These are phyloP conservation scores for Pistacia integerrima DNA, from an alignment of 345 rosid genomes.

Conservation along the genomic window DNA sequence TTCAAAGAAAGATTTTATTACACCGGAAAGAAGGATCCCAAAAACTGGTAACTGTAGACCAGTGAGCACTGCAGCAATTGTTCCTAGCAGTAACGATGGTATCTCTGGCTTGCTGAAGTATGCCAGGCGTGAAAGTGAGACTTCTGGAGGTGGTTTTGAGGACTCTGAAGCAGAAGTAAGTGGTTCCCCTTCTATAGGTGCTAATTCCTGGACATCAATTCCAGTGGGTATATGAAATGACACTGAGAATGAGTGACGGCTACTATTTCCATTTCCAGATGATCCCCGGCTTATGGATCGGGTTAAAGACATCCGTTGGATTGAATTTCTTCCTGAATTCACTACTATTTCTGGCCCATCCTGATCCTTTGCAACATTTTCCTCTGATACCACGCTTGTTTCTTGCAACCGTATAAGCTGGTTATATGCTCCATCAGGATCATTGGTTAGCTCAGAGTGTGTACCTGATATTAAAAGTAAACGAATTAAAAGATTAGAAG, in stretches of 20 bases:
- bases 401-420: conserved; percentile 80
- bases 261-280: conserved; percentile 40
- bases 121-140: conserved; percentile 55
- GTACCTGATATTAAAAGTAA: conserved; percentile 40
- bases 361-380: conserved; percentile 14
- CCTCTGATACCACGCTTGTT: conserved; percentile 33
- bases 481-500: background rate
- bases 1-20: conserved; percentile 60
- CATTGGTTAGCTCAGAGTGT: conserved; percentile 52
- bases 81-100: conserved; percentile 56
- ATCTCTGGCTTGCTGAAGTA: conserved; percentile 70
- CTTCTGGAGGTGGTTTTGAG: conserved; percentile 21
- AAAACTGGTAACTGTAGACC: conserved; percentile 64
- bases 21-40: conserved; percentile 57
- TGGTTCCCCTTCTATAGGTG: conserved; percentile 21
- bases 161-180: background rate
- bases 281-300: conserved; percentile 41
- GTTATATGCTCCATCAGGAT: conserved; percentile 77
- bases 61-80: conserved; percentile 44
- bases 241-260: conserved; percentile 32
- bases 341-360: conserved; percentile 9
- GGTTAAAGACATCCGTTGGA: conserved; percentile 18
- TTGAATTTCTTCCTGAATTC: conserved; percentile 28
- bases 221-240: conserved; percentile 34
- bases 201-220: conserved; percentile 9